Evolutionary conservation across 192 early-diverging fungal species (phyloP).

Genomic region (Backusella luteola): DNA sequence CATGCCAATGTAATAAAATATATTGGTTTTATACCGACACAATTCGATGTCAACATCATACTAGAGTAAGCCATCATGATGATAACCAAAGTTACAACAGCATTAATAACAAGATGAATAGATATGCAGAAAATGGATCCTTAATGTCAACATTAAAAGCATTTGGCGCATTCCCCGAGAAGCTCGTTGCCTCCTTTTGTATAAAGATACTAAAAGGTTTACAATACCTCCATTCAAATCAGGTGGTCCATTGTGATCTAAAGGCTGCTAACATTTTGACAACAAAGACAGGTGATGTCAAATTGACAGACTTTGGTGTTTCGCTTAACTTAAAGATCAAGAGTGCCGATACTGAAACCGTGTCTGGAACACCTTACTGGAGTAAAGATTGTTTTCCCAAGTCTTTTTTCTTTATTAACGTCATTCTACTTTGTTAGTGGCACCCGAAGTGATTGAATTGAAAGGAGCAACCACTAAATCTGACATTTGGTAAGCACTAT

Average conservation of each 20-base stretch:
- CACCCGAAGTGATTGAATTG: conserved; percentile 90
- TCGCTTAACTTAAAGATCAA: conserved; percentile 80
- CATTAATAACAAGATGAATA: background rate
- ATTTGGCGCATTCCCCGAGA: conserved; percentile 92
- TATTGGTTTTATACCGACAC: conserved; percentile 72
- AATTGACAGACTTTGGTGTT: conserved; percentile 96
- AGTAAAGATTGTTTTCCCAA: conserved; percentile 35
- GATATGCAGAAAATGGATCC: conserved; percentile 92
- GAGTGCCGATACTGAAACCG: conserved; percentile 59
- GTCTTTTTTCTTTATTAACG: background rate
- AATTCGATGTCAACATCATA: conserved; percentile 76
- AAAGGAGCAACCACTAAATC: conserved; percentile 84
- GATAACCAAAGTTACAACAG: too few relatives aligned
- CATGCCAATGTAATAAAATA: conserved; percentile 87
- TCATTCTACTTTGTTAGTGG: conserved; percentile 46
- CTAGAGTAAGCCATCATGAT: conserved; percentile 51
- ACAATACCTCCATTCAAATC: conserved; percentile 83
- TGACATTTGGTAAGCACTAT: conserved; percentile 69
- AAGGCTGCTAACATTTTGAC: conserved; percentile 97
- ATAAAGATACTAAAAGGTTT: conserved; percentile 90
- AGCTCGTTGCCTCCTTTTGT: conserved; percentile 80
- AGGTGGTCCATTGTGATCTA: conserved; percentile 91
- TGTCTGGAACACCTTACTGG: conserved; percentile 86
- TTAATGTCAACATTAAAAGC: conserved; percentile 79
- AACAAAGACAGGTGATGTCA: conserved; percentile 93